Percentiles rank a stretch among this genome's conserved stretches.
Evolutionary conservation across 2,329 filamentous ascomycete genomes (phyloP).

Genomic region (Lomentospora prolificans): DNA sequence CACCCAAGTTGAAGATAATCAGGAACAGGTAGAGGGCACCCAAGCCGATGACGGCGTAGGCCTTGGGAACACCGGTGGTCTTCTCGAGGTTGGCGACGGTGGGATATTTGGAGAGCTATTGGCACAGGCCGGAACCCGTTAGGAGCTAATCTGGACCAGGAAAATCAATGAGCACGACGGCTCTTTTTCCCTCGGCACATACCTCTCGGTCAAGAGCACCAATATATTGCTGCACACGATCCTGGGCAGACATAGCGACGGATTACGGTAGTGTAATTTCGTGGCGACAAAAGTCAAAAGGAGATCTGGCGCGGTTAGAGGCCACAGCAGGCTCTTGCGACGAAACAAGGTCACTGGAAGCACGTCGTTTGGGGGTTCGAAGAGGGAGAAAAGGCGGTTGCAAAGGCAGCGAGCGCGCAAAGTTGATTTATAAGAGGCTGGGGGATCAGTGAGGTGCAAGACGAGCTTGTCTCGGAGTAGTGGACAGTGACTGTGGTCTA

Average conservation of each 20-base stretch:
- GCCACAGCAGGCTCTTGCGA: neutral
- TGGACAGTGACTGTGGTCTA: constrained; percentile 1
- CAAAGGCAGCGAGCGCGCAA: neutral
- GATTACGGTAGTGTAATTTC: constrained; percentile 5
- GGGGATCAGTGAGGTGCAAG: neutral
- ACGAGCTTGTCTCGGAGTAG: constrained; percentile 6
- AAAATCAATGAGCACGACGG: constrained; percentile 3
- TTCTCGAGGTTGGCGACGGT: constrained; percentile 77
- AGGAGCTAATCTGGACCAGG: constrained; percentile 2
- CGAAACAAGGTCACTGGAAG: constrained; percentile 8
- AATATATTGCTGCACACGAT: constrained; percentile 67
- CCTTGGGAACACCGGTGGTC: constrained; percentile 74
- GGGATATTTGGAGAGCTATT: constrained; percentile 76
- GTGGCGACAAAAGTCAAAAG: neutral
- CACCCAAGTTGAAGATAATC: constrained; percentile 85
- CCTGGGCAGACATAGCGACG: constrained; percentile 61
- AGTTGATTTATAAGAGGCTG: neutral
- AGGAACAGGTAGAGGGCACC: constrained; percentile 79
- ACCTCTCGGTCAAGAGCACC: constrained; percentile 78
- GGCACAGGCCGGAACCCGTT: constrained; percentile 7
- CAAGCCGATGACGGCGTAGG: constrained; percentile 69
- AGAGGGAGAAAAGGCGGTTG: neutral
- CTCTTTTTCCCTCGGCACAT: constrained; percentile 21
- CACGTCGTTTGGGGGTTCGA: neutral
- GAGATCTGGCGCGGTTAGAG: constrained; percentile 11